These are phyloP conservation scores for Acer saccharum DNA, from an alignment of 345 rosid genomes.

Conservation along the genomic window DNA sequence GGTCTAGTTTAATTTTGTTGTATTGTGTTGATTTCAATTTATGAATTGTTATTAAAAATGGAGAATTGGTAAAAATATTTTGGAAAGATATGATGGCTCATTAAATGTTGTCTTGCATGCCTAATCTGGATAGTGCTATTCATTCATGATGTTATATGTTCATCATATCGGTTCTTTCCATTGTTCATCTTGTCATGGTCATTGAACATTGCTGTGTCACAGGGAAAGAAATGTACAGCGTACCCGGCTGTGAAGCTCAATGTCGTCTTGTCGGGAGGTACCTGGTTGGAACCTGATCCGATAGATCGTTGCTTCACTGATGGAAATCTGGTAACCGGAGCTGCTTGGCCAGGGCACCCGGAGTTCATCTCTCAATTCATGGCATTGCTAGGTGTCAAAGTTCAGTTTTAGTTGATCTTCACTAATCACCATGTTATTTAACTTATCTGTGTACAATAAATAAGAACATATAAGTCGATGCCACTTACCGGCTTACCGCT, in stretches of 20 bases:
- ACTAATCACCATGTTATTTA: not conserved
- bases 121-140: not conserved
- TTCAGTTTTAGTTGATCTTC: slow-evolving; percentile 44
- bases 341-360: slow-evolving; percentile 95
- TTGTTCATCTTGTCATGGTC: not conserved
- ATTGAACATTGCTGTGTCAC: slow-evolving; percentile 6
- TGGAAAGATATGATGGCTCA: not conserved
- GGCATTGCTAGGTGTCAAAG: slow-evolving; percentile 65
- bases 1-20: not conserved
- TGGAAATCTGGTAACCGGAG: slow-evolving; percentile 86
- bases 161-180: not conserved
- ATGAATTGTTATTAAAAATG: not conserved
- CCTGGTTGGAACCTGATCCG: slow-evolving; percentile 89
- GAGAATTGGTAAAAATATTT: not conserved
- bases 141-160: not conserved
- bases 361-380: slow-evolving; percentile 77
- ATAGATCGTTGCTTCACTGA: slow-evolving; percentile 78
- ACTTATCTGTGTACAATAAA: no score
- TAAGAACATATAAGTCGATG: no score
- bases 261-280: slow-evolving; percentile 70
- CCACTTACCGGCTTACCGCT: no score
- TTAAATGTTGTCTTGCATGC: not conserved
- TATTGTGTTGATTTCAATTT: not conserved
- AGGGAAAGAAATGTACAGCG: slow-evolving; percentile 92
- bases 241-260: slow-evolving; percentile 91